phyloP scores from a whole-genome alignment of 768 basidiomycete genomes.

The Boletus reticuloceps region DNA sequence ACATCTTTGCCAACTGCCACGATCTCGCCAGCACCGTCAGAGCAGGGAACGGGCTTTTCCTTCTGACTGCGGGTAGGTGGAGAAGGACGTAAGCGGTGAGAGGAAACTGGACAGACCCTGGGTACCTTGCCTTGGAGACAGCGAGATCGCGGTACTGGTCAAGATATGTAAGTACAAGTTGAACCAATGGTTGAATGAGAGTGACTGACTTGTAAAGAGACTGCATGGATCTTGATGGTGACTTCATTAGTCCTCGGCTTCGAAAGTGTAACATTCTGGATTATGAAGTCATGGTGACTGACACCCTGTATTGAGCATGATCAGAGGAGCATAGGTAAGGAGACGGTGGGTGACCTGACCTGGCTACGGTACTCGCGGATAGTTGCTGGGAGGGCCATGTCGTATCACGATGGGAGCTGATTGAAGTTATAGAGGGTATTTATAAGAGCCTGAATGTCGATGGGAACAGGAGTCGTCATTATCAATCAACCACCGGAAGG shows the following conservation, averaged over 20 bases:
- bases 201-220: slow-evolving; percentile 47
- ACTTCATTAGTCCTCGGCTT: slow-evolving; percentile 46
- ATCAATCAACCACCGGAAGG: too few species aligned
- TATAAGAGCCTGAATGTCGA: not conserved
- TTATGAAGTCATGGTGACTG: slow-evolving; percentile 27
- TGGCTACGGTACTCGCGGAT: slow-evolving; percentile 17
- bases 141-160: slow-evolving; percentile 49
- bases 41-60: slow-evolving; percentile 31
- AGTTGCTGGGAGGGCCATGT: slow-evolving; percentile 13
- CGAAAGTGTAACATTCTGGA: slow-evolving; percentile 24
- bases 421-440: not conserved
- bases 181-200: not conserved
- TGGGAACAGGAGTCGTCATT: too few species aligned
- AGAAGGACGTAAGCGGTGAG: slow-evolving; percentile 19
- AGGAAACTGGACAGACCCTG: slow-evolving; percentile 29
- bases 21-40: slow-evolving; percentile 60
- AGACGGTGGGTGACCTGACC: not conserved
- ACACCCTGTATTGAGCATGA: slow-evolving; percentile 16
- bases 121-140: slow-evolving; percentile 40
- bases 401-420: not conserved
- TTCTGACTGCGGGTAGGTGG: slow-evolving; percentile 17
- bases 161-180: not conserved
- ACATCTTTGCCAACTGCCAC: slow-evolving; percentile 41
- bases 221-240: slow-evolving; percentile 53
- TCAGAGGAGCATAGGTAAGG: not conserved